Conservation (phyloP, 768 basidiomycete genomes). For the Amanita muscaria region DNA sequence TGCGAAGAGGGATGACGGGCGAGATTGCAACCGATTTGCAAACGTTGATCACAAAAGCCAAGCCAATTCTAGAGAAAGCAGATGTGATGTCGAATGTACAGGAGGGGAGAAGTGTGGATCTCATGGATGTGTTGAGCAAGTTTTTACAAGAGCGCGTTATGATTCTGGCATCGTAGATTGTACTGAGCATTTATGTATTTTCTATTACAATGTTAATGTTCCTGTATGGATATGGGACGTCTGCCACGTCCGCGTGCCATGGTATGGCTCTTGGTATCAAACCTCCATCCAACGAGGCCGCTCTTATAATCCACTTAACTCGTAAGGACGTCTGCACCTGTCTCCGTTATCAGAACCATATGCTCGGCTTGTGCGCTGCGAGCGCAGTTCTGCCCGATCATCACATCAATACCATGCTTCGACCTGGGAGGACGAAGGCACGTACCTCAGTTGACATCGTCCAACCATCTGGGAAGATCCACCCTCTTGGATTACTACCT, state of each 20-base stretch:
- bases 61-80: conserved; percentile 54
- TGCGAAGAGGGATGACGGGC: conserved; percentile 70
- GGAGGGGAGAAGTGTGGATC: conserved; percentile 35
- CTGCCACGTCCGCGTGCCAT: too few species aligned
- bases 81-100: conserved; percentile 29
- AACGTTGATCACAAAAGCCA: conserved; percentile 54
- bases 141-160: conserved; percentile 60
- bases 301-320: conserved; percentile 12
- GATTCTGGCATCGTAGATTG: conserved; percentile 24
- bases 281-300: too few species aligned
- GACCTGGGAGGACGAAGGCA: too few species aligned
- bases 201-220: too few species aligned
- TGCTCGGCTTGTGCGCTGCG: conserved; percentile 84
- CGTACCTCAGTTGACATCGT: conserved; percentile 81
- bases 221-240: too few species aligned
- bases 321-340: conserved; percentile 75
- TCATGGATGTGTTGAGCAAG: conserved; percentile 49
- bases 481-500: conserved; percentile 55
- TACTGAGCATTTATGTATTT: too few species aligned
- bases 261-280: too few species aligned
- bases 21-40: conserved; percentile 73
- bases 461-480: conserved; percentile 91
- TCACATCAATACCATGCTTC: too few species aligned
- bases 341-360: conserved; percentile 76
- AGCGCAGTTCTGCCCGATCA: conserved; percentile 53